Evolutionary conservation across 768 basidiomycete species (phyloP), one percentile per base, ranked within the genome.

Genomic region (Strobilomyces confusus): DNA sequence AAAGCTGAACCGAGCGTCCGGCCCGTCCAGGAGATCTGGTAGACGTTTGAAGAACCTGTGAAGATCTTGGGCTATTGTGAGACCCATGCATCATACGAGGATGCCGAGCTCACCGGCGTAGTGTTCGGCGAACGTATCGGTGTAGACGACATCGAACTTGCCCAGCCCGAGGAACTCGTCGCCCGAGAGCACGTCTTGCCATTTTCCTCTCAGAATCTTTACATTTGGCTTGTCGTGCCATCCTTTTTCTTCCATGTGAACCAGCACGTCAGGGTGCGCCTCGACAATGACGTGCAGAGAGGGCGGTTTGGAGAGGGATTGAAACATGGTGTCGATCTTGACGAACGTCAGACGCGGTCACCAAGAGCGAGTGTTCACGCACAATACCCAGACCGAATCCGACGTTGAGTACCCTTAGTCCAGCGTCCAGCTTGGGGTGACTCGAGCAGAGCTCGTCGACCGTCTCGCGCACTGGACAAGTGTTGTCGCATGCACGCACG

Each of bases 361-460:
- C 17, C 36, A 46, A 48, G 53, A 43, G 44, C 23, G 14, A 19
- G 52, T 20, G 44, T 49, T 26, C 43, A 57, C 85, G 61, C 55
- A 90, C 90, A 49, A 98, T 93, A 7, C 95, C 95, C 33, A 98
- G 74, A 33, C 95, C 95, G 67, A 97, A 98, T 4, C 97, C 97
- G 33, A 98, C 74, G 62, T 98, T 98, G 50, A 98, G 71, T 1
- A 98, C 73, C 45, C 78, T 86, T 29, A 94, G 73, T 7, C 79
- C 74, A 26, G 69, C 59, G 4, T 63, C 49, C 1, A 69, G 65
- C 42, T 77, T 76, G 34, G 76, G 74, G 60, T 87, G 82, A 49
- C 68, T 75, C 14, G 64, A 62, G 56, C 83, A 86, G 57, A 98
- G 75, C 48, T 72, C 69, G 49, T 77, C 67, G 19, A 92, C 93